Evolutionary conservation across 352 stramenopile species (phyloP), one percentile per base, ranked within the genome.

Genomic region (Globisporangium ultimum): DNA sequence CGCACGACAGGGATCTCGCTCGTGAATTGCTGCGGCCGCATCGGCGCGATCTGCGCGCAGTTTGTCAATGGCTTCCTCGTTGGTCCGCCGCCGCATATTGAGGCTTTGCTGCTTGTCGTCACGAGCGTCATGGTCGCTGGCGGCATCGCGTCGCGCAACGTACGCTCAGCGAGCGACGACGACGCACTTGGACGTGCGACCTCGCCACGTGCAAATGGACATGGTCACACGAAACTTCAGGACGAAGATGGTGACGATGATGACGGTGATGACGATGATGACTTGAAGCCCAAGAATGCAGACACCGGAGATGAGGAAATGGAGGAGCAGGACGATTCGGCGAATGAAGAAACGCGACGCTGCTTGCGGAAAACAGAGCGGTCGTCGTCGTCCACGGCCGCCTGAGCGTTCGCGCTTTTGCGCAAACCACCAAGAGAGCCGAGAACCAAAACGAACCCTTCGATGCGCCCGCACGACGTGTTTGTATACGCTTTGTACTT

Each of bases 41-140:
- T 98, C 48, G 93, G 90, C 48, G 90, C 89, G 10, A 97, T 98
- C 66, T 65, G 87, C 42, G 84, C 90, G 10, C 93, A 98, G 67
- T 96, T 97, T 57, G 87, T 95, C 20, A 96, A 96, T 50, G 89
- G 87, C 2, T 91, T 84, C 46, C 76, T 97, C 28, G 86, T 96
- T 56, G 81, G 79, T 2, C 78, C 81, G 17, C 78, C 82, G 17
- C 72, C 88, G 36, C 87, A 94, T 54, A 68, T 96, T 5, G 73
- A 76, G 24, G 68, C 89, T n/a, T 55, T 97, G 47, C 63, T 97
- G 9, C 55, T 91, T 21, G 78, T 95, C 21, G 88, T 87, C n/a
- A 80, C 83, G 14, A 78, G 70, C 17, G 78, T 93, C 28, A 91
- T 93, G 70, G 63, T 81, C 7, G 63, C 76, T 6, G 89, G 88